Base-by-base conservation (phyloP, 1,284 basidiomycete genomes). In the Cutaneotrichosporon cutaneum region DNA sequence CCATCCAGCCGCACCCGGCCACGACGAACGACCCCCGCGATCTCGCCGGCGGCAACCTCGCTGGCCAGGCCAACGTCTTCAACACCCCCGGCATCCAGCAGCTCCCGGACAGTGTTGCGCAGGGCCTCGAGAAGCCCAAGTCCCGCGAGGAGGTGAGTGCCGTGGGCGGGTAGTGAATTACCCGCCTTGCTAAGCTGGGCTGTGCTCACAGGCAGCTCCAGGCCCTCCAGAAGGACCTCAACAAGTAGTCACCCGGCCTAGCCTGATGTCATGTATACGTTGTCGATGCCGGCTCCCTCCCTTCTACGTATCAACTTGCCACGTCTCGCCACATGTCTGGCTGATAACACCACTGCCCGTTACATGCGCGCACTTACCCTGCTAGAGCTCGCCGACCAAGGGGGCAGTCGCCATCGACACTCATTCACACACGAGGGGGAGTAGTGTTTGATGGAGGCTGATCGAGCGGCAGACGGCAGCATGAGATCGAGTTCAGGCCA, bases 1-100 rank as follows among this genome's bases (percentile, higher is more conserved):
- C 65, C 48, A 82, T 80, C 72, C 80, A 78, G 65, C 81, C 80
- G 26, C 78, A 81, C 71, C 78, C 78, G 39, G 79, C 79, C 32
- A 80, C 72, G 70, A 77, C 75, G 66, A 81, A 80, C 67, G 78
- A 80, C 72, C 79, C 80, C 7, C 64, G 75, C 39, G 77, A 79
- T 69, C 70, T 77, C 10, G 45, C 64, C 70, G 72, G 72, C 22
- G 72, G 72, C 22, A 66, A 77, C 9, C 68, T 72, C 44, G 59
- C 61, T 22, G 70, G 70, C 33, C 67, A 68, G 24, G 72, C 76
- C 56, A 70, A 77, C 64, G 71, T 74, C 24, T 72, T 73, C 66
- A 74, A 70, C 58, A 71, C 75, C 42, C 74, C 71, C 14, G 75
- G 76, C 30, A 72, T 77, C 14, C 69, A 77, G 61, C 60, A 79